These are phyloP conservation scores for Xylariaceae sp. DNA, from an alignment of 2,329 filamentous ascomycete species.

Conservation along the genomic window DNA sequence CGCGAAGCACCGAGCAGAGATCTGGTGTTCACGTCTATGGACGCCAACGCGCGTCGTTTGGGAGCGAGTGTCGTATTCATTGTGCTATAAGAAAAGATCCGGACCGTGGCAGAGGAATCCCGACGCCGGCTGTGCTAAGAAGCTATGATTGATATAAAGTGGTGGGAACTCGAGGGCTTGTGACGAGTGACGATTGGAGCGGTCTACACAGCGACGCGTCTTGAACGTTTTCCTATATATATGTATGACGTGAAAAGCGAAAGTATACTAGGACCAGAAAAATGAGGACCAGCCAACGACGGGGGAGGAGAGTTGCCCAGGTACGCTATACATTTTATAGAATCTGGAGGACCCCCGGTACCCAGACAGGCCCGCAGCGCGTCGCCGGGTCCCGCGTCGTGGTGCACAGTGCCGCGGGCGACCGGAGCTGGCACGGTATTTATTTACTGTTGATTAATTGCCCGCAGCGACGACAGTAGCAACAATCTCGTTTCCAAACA, in stretches of 20 bases:
- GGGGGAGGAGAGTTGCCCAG: slow-evolving; percentile 5
- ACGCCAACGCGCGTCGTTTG: slow-evolving; percentile 31
- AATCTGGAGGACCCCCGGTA: slow-evolving; percentile 12
- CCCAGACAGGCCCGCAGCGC: slow-evolving; percentile 11
- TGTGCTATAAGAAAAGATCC: not conserved
- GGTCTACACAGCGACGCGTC: not conserved
- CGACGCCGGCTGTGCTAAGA: not conserved
- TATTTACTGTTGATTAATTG: not conserved
- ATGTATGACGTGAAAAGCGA: not conserved
- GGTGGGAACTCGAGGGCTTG: no score
- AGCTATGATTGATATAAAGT: not conserved
- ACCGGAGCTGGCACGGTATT: slow-evolving; percentile 7
- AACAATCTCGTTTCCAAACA: not conserved
- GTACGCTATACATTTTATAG: slow-evolving; percentile 12
- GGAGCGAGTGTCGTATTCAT: slow-evolving; percentile 30
- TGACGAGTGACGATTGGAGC: not conserved
- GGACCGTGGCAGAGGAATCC: not conserved
- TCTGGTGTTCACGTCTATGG: slow-evolving; percentile 30
- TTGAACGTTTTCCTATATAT: not conserved
- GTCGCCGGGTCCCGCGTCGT: slow-evolving; percentile 19
- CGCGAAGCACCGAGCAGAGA: slow-evolving; percentile 19
- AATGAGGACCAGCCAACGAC: not conserved
- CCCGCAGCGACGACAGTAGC: not conserved
- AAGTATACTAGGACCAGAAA: not conserved
- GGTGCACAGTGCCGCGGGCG: slow-evolving; percentile 10